Evolutionary conservation across 108 stramenopile genomes (phyloP), one percentile per base, ranked within the genome.

Genomic region (Aureococcus anophagefferens): DNA sequence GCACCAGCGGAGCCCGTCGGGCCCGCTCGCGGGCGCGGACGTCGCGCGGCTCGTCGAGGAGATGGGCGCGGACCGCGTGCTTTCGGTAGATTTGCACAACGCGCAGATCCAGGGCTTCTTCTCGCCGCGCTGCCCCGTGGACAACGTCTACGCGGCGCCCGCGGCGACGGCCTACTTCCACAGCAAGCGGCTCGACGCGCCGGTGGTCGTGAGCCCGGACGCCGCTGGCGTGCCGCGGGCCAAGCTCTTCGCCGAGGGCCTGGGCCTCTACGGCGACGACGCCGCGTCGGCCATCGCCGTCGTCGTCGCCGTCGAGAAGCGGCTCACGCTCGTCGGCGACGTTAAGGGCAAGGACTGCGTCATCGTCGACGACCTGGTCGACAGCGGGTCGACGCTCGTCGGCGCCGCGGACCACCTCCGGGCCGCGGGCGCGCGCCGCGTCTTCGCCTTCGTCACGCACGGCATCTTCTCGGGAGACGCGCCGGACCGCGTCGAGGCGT

Each of bases 311-410:
- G 28, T 36, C 46, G 16, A n/a, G 69, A 0, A 64, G 63, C 3
- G 29, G 68, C 25, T 69, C 37, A 36, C 69, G 25, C 69, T 76
- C 14, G 69, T 76, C 31, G 75, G 75, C 9, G 46, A 76, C 45
- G 75, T 76, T 32, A 7, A 7, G 4, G 80, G 73, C 17, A 46
- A 68, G 37, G 68, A 76, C 18, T 72, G 77, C n/a, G n/a, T 80
- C 28, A 69, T 80, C 66, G 80, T 80, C 21, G 80, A 80, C 46
- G 80, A 77, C 63, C 35, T 80, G 21, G 64, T 80, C n/a, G 75
- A 80, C 14, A 73, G 72, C 0, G 77, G 72, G 0, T 9, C 69
- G 13, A 77, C 80, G 29, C 67, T 76, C 32, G 67, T 16, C 33
- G 63, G 65, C 25, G n/a, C 37, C 63, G 74, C 44, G 16, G 25